A percentile compares a stretch with the other conserved stretches of the same genome.
These are phyloP conservation scores for Hypoxylon sp. DNA, from an alignment of 2,329 filamentous ascomycete species.

Conservation along the genomic window DNA sequence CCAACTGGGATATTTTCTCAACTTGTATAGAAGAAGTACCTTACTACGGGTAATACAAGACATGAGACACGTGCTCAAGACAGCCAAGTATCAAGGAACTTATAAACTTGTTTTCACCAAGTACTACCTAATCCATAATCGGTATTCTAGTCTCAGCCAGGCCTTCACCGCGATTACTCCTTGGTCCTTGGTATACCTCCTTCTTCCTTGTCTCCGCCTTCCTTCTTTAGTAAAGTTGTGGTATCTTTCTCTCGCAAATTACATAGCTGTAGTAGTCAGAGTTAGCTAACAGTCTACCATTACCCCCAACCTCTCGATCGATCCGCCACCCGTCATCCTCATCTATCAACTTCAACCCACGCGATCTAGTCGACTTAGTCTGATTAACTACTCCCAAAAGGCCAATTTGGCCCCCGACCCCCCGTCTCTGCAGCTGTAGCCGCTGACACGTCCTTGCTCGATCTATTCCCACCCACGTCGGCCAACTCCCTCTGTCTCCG, in stretches of 20 bases:
- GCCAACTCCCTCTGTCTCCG: constrained; percentile 26
- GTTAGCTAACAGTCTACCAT: constrained; percentile 11
- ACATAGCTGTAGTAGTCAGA: constrained; percentile 1
- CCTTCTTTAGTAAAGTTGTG: constrained; percentile 5
- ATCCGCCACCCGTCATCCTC: background rate
- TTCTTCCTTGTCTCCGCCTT: background rate
- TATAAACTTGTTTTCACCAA: constrained; percentile 1
- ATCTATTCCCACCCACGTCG: constrained; percentile 7
- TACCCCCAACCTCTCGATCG: constrained; percentile 8
- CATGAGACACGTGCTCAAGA: background rate
- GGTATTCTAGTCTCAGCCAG: constrained; percentile 17
- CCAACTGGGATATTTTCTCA: background rate
- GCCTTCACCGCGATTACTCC: constrained; percentile 1
- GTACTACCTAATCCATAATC: constrained; percentile 2
- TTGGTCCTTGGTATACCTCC: background rate
- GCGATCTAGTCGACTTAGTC: background rate
- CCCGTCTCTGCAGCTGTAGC: background rate
- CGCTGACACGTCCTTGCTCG: constrained; percentile 9
- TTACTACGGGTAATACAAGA: background rate
- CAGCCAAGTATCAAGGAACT: background rate
- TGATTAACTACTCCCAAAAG: constrained; percentile 32
- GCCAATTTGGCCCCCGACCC: constrained; percentile 33
- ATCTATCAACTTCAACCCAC: background rate
- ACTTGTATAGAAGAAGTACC: background rate
- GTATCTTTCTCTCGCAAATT: constrained; percentile 27